Percentiles rank a stretch among this genome's conserved stretches.
Conservation (phyloP, 148 eudicot species). For the Rhododendron henanense region DNA sequence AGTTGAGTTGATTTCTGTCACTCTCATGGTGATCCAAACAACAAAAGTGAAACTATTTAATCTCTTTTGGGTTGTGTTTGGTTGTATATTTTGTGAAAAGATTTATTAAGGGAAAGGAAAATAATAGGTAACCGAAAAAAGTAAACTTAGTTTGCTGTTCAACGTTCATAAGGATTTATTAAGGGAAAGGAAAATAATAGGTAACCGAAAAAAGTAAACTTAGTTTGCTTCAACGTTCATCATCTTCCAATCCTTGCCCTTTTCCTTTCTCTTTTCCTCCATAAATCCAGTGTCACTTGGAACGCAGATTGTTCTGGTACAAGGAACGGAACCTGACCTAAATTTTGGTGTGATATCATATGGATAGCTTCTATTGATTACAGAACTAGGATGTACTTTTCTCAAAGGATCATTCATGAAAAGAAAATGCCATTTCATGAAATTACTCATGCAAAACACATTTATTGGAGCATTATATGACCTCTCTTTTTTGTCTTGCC, state of each 20-base stretch:
- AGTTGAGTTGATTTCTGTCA: background rate
- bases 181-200: background rate
- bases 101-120: background rate
- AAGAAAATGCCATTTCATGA: background rate
- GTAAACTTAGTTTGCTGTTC: background rate
- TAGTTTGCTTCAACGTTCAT: background rate
- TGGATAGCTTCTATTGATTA: background rate
- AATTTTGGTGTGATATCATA: background rate
- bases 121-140: background rate
- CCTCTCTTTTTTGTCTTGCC: background rate
- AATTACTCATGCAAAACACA: background rate
- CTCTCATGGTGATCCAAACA: background rate
- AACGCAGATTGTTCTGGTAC: background rate
- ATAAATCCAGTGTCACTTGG: background rate
- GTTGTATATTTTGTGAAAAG: background rate
- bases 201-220: background rate
- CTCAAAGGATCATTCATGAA: background rate
- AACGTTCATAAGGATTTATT: background rate
- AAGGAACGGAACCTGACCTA: background rate
- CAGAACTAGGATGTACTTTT: background rate
- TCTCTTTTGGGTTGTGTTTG: background rate
- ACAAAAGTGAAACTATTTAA: background rate
- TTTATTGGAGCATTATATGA: background rate
- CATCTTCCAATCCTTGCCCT: background rate
- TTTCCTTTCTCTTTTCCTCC: background rate